A percentile compares a stretch with the other conserved stretches of the same genome.
Evolutionary conservation across 1,284 basidiomycete genomes (phyloP).

Genomic region (Ceratobasidium sp.): DNA sequence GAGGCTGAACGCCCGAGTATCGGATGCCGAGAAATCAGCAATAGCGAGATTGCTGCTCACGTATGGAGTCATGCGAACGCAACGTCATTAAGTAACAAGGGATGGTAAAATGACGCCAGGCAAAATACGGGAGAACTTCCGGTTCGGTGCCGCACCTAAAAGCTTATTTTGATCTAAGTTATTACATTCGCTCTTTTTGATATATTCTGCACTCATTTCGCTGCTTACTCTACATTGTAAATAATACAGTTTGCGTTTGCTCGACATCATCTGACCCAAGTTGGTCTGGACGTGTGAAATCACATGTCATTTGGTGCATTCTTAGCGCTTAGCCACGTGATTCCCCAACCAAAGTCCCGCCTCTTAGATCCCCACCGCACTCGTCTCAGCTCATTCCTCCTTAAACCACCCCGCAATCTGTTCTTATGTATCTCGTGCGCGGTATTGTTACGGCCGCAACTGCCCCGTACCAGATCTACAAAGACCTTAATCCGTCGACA

Average conservation of each 20-base stretch:
- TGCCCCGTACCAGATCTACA: conserved; percentile 86
- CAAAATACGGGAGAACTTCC: background rate
- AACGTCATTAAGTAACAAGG: conserved; percentile 29
- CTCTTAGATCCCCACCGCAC: conserved; percentile 36
- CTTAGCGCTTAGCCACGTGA: conserved; percentile 37
- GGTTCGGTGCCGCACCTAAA: conserved; percentile 13
- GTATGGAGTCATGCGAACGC: conserved; percentile 30
- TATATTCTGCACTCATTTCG: conserved; percentile 20
- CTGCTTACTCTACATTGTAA: conserved; percentile 27
- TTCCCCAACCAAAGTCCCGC: conserved; percentile 36
- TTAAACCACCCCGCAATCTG: background rate
- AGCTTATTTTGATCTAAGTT: conserved; percentile 14
- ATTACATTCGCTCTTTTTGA: conserved; percentile 31
- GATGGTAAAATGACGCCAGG: conserved; percentile 6
- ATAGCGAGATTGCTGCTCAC: conserved; percentile 16
- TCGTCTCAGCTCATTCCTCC: conserved; percentile 33
- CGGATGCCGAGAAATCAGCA: conserved; percentile 29
- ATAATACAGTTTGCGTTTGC: conserved; percentile 26
- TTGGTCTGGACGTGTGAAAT: conserved; percentile 7
- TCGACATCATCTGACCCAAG: conserved; percentile 23
- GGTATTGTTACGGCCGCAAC: conserved; percentile 77
- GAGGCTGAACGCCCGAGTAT: conserved; percentile 13
- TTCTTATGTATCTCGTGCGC: conserved; percentile 78
- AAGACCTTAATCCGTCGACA: conserved; percentile 88
- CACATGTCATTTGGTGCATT: conserved; percentile 29